phyloP scores from a whole-genome alignment of 805 yeast genomes.

The Suhomyces pyralidae region DNA sequence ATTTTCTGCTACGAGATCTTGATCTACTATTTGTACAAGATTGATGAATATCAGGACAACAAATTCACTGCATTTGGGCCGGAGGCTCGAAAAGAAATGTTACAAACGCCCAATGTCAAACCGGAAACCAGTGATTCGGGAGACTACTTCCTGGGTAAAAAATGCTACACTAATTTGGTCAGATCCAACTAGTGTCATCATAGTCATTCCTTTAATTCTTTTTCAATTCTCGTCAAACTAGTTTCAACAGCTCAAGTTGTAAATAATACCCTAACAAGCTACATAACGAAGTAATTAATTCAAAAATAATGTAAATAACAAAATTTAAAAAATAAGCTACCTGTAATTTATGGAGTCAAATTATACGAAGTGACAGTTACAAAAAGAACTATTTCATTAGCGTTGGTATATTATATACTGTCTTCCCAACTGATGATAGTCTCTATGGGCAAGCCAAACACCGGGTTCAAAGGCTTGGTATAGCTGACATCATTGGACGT shows the following conservation, averaged over 20 bases:
- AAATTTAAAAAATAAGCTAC: too few species aligned
- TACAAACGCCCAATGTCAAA: neutral
- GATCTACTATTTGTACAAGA: conserved; percentile 19
- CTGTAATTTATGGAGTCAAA: too few species aligned
- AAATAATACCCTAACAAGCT: too few species aligned
- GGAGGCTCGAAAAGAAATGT: neutral
- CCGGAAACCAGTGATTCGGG: neutral
- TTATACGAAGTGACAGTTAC: too few species aligned
- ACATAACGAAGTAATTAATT: too few species aligned
- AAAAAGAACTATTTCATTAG: too few species aligned
- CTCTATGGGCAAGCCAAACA: conserved; percentile 24
- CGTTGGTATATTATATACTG: neutral
- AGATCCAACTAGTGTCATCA: neutral
- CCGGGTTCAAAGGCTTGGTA: conserved; percentile 23
- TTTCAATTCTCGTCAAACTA: neutral
- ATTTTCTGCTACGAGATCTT: conserved; percentile 68
- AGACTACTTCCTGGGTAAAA: conserved; percentile 2
- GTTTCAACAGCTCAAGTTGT: neutral
- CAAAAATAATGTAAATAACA: too few species aligned
- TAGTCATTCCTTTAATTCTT: neutral
- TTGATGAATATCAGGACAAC: conserved; percentile 5
- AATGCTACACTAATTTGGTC: neutral
- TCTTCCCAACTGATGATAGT: neutral
- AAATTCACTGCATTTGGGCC: neutral
- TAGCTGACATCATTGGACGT: conserved; percentile 1